Conservation (phyloP, 495 filamentous ascomycete genomes). For the Hyaloscypha bicolor region DNA sequence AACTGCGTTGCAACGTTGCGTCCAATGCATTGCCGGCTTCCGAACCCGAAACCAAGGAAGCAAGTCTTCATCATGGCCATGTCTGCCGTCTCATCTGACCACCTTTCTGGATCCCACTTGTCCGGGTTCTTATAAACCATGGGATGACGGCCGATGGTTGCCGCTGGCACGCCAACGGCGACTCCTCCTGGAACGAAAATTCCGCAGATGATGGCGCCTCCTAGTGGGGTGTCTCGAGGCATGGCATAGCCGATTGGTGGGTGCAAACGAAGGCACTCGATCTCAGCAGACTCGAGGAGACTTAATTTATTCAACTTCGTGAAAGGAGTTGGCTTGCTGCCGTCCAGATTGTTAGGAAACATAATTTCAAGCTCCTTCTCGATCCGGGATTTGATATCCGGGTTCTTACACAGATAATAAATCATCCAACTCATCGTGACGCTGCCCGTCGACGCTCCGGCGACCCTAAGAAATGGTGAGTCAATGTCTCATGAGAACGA, state of each 20-base stretch:
- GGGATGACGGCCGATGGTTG: constrained; percentile 35
- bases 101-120: constrained; percentile 18
- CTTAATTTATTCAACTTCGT: constrained; percentile 15
- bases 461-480: constrained; percentile 8
- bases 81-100: constrained; percentile 10
- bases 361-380: constrained; percentile 8
- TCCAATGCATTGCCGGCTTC: constrained; percentile 17
- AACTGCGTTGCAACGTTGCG: constrained; percentile 20
- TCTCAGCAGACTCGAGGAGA: constrained; percentile 47
- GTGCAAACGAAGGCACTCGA: constrained; percentile 50
- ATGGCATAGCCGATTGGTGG: constrained; percentile 40
- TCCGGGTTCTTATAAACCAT: constrained; percentile 38
- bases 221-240: constrained; percentile 45
- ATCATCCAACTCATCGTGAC: constrained; percentile 20
- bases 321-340: neutral
- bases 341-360: constrained; percentile 11
- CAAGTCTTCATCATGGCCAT: constrained; percentile 16
- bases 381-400: constrained; percentile 6
- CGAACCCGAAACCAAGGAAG: constrained; percentile 18
- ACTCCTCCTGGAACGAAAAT: constrained; percentile 50
- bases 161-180: constrained; percentile 43
- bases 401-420: constrained; percentile 22
- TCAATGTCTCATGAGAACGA: neutral
- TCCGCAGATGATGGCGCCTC: constrained; percentile 50
- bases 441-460: constrained; percentile 15